A percentile compares a stretch with the other conserved stretches of the same genome.
Conservation (phyloP, 495 filamentous ascomycete species). For the Stereocaulon alpinum region DNA sequence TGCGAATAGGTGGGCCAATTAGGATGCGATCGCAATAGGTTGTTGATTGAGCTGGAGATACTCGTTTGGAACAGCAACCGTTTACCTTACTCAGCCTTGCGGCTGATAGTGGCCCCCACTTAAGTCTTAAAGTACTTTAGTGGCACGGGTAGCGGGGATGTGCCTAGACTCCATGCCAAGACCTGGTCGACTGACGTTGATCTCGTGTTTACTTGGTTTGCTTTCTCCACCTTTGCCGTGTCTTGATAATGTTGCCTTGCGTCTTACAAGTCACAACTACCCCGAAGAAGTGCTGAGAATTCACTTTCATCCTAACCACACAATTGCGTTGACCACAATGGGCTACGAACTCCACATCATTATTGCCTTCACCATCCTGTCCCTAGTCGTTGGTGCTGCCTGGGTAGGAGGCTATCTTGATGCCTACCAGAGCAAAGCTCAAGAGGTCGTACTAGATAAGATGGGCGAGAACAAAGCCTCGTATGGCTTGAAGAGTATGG, state of each 20-base stretch:
- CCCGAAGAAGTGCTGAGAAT: too few relatives aligned
- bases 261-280: too few relatives aligned
- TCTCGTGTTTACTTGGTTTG: too few relatives aligned
- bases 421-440: slow-evolving; percentile 31
- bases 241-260: too few relatives aligned
- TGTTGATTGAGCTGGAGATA: slow-evolving; percentile 2
- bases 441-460: slow-evolving; percentile 38
- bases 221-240: too few relatives aligned
- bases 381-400: slow-evolving; percentile 26
- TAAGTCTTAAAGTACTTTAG: too few relatives aligned
- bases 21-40: not conserved
- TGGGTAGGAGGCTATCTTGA: slow-evolving; percentile 32
- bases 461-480: slow-evolving; percentile 43
- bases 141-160: not conserved
- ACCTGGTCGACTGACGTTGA: not conserved
- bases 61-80: too few relatives aligned
- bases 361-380: slow-evolving; percentile 19
- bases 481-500: slow-evolving; percentile 32
- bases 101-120: slow-evolving; percentile 5
- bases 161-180: not conserved
- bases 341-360: slow-evolving; percentile 26
- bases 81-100: slow-evolving; percentile 4
- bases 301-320: not conserved
- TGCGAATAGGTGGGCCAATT: not conserved
- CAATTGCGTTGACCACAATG: slow-evolving; percentile 3